These are phyloP conservation scores for Colletotrichum acutatum DNA, from an alignment of 2,329 filamentous ascomycete species.

Conservation along the genomic window DNA sequence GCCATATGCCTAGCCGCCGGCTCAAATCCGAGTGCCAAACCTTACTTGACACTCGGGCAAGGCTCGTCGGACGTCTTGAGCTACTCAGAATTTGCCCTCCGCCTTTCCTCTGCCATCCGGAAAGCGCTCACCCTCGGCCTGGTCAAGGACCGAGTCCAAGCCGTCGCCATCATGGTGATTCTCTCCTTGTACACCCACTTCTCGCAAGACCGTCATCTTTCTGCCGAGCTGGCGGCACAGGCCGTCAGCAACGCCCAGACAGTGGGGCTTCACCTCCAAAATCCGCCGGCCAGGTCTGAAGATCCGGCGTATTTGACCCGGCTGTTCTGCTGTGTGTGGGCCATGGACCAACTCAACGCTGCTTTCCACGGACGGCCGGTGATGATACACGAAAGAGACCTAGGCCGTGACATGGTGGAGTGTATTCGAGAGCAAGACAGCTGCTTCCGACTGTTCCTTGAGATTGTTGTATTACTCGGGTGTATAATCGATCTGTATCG, in stretches of 20 bases:
- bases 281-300: conserved; percentile 37
- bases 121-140: conserved; percentile 20
- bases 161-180: conserved; percentile 46
- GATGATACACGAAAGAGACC: conserved; percentile 39
- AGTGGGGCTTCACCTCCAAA: conserved; percentile 40
- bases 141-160: conserved; percentile 30
- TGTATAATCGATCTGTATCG: conserved; percentile 39
- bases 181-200: conserved; percentile 41
- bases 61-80: conserved; percentile 16
- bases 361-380: conserved; percentile 40
- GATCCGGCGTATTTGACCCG: conserved; percentile 34
- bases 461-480: conserved; percentile 38
- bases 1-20: conserved; percentile 39
- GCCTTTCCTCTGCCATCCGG: conserved; percentile 33
- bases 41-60: conserved; percentile 33
- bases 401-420: conserved; percentile 37
- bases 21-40: conserved; percentile 35
- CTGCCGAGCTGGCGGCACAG: conserved; percentile 37
- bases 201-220: conserved; percentile 33
- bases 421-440: conserved; percentile 37
- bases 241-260: conserved; percentile 40
- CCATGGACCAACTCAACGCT: conserved; percentile 39
- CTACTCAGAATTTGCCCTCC: conserved; percentile 30
- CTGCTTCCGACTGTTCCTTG: conserved; percentile 39
- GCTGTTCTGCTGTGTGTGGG: conserved; percentile 41